phyloP scores from a whole-genome alignment of 345 rosid genomes.

The Balakata baccata region DNA sequence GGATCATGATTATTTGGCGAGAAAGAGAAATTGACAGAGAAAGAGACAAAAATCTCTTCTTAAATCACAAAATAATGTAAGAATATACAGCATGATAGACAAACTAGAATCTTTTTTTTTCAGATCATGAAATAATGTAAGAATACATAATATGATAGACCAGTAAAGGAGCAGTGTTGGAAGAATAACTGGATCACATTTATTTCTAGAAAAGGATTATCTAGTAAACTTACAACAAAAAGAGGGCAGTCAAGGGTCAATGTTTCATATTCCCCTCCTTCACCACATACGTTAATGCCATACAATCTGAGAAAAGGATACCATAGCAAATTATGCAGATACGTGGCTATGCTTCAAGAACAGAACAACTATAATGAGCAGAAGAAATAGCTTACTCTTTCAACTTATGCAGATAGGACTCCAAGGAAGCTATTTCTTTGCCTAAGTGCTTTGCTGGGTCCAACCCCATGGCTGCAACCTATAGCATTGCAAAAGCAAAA shows the following conservation, averaged over 20 bases:
- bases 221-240: conserved; percentile 54
- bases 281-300: conserved; percentile 94
- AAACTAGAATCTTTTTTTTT: neutral
- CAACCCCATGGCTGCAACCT: conserved; percentile 96
- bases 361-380: neutral
- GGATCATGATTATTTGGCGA: neutral
- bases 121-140: neutral
- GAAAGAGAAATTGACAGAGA: neutral
- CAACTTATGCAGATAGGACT: conserved; percentile 65
- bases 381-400: conserved; percentile 61
- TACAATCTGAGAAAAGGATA: conserved; percentile 50
- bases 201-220: conserved; percentile 10
- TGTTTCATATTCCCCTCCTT: conserved; percentile 98
- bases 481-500: conserved; percentile 15
- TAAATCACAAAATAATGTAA: neutral
- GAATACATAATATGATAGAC: neutral
- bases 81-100: neutral
- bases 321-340: conserved; percentile 10
- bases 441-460: conserved; percentile 89
- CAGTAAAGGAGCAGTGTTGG: neutral
- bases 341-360: neutral
- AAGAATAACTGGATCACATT: neutral
- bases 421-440: conserved; percentile 68
- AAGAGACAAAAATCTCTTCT: neutral
- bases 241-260: conserved; percentile 95